Evolutionary conservation across 2,329 filamentous ascomycete species (phyloP), one percentile per base, ranked within the genome.

Genomic region (Sphaerulina populicola): DNA sequence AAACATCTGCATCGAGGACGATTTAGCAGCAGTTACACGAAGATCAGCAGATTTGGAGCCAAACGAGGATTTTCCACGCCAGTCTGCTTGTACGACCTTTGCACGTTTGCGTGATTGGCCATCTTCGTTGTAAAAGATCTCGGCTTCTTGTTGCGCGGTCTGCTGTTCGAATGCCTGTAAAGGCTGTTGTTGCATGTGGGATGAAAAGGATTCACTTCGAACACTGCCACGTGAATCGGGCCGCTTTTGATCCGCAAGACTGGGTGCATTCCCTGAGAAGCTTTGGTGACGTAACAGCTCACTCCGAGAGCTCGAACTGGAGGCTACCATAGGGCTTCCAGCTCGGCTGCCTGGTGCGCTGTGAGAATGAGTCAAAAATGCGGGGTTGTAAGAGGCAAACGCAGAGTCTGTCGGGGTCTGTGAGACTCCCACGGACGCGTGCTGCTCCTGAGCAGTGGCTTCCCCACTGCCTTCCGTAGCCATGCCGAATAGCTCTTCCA

Each of bases 11-110:
- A 97, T 77, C 4, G 90, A 95, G 38, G 88, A 88, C 40, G 90
- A 85, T 12, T 87, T 94, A 66, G 88, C 94, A 42, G 91, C 91
- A 54, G 87, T 84, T n/a, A 95, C 88, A 44, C 90, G 80, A 23
- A 97, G 74, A 44, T 93, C 88, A 8, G 82, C 79, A 2, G 64
- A 62, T 29, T 82, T 82, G 3, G 47, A 77, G 46, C 84, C 86
- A 61, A 96, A 86, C 18, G 80, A 81, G 55, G 77, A 79, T 59
- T 80, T 84, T 45, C 83, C 82, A n/a, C 81, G 81, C 71, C 82
- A 84, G 56, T 86, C 81, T 10, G 83, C 79, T 64, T 84, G 80
- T 15, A 81, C 88, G 21, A 85, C 80, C 64, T 88, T 93, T 31
- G 83, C 89, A 62, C 90, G 79, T 70, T 95, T 96, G 62, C 82